Percentiles rank a stretch among this genome's conserved stretches.
Evolutionary conservation across 768 basidiomycete genomes (phyloP).

Genomic region (Wakefieldia striispora): DNA sequence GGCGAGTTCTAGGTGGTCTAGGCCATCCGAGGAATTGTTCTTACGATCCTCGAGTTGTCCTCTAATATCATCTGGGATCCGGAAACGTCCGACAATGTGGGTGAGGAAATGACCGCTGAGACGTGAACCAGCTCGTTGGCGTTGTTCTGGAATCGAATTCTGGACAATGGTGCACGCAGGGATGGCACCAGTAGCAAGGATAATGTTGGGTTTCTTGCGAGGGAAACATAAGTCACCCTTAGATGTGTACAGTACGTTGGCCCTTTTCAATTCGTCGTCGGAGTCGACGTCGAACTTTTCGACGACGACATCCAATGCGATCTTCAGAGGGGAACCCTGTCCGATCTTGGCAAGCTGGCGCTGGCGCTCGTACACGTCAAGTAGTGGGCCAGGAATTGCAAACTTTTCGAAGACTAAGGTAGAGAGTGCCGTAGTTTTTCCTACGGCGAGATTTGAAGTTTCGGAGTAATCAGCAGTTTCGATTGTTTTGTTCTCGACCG

Average conservation of each 20-base stretch:
- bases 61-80: background rate
- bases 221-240: conserved; percentile 15
- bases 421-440: conserved; percentile 6
- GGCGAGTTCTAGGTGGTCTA: background rate
- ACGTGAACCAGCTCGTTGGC: conserved; percentile 11
- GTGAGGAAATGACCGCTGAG: conserved; percentile 17
- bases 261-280: background rate
- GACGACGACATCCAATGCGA: conserved; percentile 10
- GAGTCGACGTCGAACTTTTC: conserved; percentile 13
- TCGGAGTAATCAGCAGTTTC: background rate
- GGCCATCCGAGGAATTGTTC: no score
- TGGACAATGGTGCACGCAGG: conserved; percentile 18
- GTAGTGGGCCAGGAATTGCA: conserved; percentile 15
- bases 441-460: conserved; percentile 11
- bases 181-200: conserved; percentile 22
- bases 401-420: conserved; percentile 17
- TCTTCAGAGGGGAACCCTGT: conserved; percentile 17
- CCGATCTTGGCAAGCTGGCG: conserved; percentile 7
- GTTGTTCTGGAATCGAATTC: conserved; percentile 14
- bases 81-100: conserved; percentile 8
- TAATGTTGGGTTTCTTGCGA: conserved; percentile 13
- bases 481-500: no score
- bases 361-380: conserved; percentile 14
- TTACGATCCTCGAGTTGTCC: no score
- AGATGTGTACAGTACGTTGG: conserved; percentile 14